A percentile compares a stretch with the other conserved stretches of the same genome.
These are phyloP conservation scores for Claviceps spartinae DNA, from an alignment of 2,329 filamentous ascomycete genomes.

Conservation along the genomic window DNA sequence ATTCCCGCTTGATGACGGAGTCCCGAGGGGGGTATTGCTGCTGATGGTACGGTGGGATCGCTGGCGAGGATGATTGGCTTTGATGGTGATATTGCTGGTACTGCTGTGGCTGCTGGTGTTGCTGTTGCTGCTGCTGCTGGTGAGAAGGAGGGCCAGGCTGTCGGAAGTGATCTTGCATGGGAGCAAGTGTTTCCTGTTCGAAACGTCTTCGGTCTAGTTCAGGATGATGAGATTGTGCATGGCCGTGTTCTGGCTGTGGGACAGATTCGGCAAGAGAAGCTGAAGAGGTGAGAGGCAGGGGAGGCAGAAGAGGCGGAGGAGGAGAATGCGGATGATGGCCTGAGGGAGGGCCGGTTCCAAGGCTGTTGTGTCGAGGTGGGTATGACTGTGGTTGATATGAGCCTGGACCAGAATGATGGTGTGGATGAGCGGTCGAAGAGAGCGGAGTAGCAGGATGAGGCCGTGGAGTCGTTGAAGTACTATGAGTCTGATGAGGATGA, in stretches of 20 bases:
- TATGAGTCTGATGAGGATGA: constrained; percentile 21
- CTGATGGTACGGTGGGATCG: constrained; percentile 29
- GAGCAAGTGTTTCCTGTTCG: constrained; percentile 41
- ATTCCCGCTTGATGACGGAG: constrained; percentile 42
- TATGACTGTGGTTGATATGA: constrained; percentile 30
- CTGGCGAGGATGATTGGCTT: constrained; percentile 26
- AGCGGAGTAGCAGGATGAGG: constrained; percentile 9
- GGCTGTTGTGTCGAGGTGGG: constrained; percentile 19
- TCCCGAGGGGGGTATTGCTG: constrained; percentile 34
- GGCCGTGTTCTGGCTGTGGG: constrained; percentile 17
- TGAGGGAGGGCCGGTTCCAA: constrained; percentile 14
- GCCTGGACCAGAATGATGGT: constrained; percentile 17
- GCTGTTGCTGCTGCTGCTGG: constrained; percentile 10
- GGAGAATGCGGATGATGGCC: not conserved
- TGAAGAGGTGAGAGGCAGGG: not conserved
- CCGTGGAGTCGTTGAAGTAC: constrained; percentile 15
- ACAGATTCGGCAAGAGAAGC: constrained; percentile 10
- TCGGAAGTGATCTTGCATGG: constrained; percentile 39
- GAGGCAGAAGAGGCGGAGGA: not conserved
- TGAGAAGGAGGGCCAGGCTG: constrained; percentile 12
- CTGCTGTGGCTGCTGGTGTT: constrained; percentile 7
- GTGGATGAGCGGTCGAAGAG: constrained; percentile 10
- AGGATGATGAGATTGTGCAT: constrained; percentile 20
- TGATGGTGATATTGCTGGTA: constrained; percentile 10
- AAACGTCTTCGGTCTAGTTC: constrained; percentile 42